Evolutionary conservation across 1,284 basidiomycete species (phyloP).

Genomic region (Wallemia ichthyophaga): DNA sequence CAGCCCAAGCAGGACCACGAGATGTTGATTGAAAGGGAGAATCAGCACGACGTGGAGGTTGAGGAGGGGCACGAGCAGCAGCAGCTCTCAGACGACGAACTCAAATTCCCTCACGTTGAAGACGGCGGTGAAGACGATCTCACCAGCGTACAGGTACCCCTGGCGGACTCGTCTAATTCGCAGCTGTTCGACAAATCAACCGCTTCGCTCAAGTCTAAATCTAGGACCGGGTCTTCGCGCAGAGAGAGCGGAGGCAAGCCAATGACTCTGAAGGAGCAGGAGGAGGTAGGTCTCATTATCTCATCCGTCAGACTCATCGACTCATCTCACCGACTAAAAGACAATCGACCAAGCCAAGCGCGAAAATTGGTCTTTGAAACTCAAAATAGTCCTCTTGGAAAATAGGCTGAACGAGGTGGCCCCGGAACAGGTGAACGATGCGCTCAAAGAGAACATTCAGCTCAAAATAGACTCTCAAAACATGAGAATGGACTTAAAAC

Average conservation of each 20-base stretch:
- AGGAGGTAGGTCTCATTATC: slow-evolving; percentile 33
- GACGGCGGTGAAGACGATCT: not conserved
- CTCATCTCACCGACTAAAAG: slow-evolving; percentile 24
- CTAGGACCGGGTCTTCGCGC: not conserved
- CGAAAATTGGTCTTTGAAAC: slow-evolving; percentile 78
- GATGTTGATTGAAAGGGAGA: not conserved
- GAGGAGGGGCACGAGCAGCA: no score
- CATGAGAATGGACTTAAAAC: slow-evolving; percentile 69
- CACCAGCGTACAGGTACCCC: not conserved
- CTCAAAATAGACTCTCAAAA: slow-evolving; percentile 79
- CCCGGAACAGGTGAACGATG: slow-evolving; percentile 67
- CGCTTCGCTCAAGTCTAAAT: not conserved
- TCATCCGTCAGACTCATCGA: not conserved
- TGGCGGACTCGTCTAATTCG: not conserved
- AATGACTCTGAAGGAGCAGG: slow-evolving; percentile 65
- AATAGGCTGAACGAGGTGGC: slow-evolving; percentile 53
- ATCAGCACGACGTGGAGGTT: not conserved
- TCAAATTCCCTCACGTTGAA: not conserved
- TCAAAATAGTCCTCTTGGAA: slow-evolving; percentile 74
- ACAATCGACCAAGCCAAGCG: slow-evolving; percentile 79
- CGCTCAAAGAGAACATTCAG: slow-evolving; percentile 72
- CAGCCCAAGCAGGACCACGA: not conserved
- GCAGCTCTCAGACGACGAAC: not conserved
- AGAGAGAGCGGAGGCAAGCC: slow-evolving; percentile 3
- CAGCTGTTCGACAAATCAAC: not conserved